Conservation (phyloP, 176 grass and related monocot species). For the Juncus inflexus region DNA sequence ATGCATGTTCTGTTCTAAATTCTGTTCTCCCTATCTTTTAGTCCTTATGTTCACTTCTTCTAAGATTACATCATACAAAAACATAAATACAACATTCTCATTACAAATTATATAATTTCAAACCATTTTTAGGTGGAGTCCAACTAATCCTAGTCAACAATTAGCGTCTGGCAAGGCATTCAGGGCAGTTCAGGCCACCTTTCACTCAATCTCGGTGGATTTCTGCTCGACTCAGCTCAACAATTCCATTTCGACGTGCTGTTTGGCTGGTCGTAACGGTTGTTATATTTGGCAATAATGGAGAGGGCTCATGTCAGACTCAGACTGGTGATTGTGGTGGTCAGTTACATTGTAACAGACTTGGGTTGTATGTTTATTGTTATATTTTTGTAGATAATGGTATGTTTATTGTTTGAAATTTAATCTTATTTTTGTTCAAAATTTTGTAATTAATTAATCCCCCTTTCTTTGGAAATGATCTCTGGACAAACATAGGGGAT, state of each 20-base stretch:
- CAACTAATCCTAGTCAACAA: slow-evolving; percentile 96
- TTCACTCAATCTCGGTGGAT: slow-evolving; percentile 63
- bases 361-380: slow-evolving; percentile 25
- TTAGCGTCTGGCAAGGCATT: slow-evolving; percentile 78
- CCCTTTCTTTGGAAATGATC: too few relatives aligned
- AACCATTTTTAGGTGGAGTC: slow-evolving; percentile 37
- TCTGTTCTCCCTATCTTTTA: slow-evolving; percentile 3
- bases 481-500: too few relatives aligned
- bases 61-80: too few relatives aligned
- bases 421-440: too few relatives aligned
- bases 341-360: slow-evolving; percentile 26
- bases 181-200: slow-evolving; percentile 56
- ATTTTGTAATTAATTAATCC: too few relatives aligned
- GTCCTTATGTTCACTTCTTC: too few relatives aligned
- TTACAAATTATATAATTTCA: too few relatives aligned
- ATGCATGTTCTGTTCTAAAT: too few relatives aligned
- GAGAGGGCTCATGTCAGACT: slow-evolving; percentile 32
- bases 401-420: too few relatives aligned
- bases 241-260: slow-evolving; percentile 61
- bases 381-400: too few relatives aligned
- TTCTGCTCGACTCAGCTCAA: slow-evolving; percentile 55
- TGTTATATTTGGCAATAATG: slow-evolving; percentile 59
- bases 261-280: slow-evolving; percentile 56
- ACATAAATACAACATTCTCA: too few relatives aligned
- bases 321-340: slow-evolving; percentile 34